Percentiles rank a stretch among this genome's conserved stretches.
Conservation (phyloP, 192 early-diverging fungal genomes). For the Coemansia sp. region DNA sequence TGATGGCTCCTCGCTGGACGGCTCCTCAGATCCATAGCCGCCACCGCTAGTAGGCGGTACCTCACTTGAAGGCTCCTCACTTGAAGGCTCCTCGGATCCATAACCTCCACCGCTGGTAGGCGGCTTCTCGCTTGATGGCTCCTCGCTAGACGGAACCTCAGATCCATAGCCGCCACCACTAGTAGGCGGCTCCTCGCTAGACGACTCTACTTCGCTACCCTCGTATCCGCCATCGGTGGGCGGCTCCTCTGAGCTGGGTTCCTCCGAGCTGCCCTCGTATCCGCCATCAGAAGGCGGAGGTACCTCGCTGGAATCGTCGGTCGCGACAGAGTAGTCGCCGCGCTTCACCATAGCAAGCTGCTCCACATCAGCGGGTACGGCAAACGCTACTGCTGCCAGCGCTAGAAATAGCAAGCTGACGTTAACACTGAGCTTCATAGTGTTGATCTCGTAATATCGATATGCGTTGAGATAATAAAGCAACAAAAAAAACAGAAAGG, state of each 20-base stretch:
- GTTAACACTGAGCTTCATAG: slow-evolving; percentile 40
- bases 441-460: not conserved
- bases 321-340: slow-evolving; percentile 17
- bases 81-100: slow-evolving; percentile 15
- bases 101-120: not conserved
- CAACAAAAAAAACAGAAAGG: not conserved
- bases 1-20: slow-evolving; percentile 23
- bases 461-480: not conserved
- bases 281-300: slow-evolving; percentile 17
- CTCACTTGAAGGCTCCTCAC: slow-evolving; percentile 27
- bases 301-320: slow-evolving; percentile 21
- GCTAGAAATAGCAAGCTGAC: slow-evolving; percentile 45
- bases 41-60: slow-evolving; percentile 1
- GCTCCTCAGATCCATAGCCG: slow-evolving; percentile 9
- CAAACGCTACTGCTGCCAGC: slow-evolving; percentile 31
- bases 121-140: slow-evolving; percentile 19
- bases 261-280: slow-evolving; percentile 5
- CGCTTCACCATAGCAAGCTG: slow-evolving; percentile 34
- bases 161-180: not conserved
- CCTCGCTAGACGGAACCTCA: slow-evolving; percentile 21
- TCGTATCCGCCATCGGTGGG: not conserved
- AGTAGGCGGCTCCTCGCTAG: slow-evolving; percentile 14
- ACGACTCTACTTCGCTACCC: slow-evolving; percentile 4
- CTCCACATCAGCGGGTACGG: slow-evolving; percentile 24
- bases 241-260: slow-evolving; percentile 28